Evolutionary conservation across 1,284 basidiomycete genomes (phyloP).

Genomic region (Waitea zeae): DNA sequence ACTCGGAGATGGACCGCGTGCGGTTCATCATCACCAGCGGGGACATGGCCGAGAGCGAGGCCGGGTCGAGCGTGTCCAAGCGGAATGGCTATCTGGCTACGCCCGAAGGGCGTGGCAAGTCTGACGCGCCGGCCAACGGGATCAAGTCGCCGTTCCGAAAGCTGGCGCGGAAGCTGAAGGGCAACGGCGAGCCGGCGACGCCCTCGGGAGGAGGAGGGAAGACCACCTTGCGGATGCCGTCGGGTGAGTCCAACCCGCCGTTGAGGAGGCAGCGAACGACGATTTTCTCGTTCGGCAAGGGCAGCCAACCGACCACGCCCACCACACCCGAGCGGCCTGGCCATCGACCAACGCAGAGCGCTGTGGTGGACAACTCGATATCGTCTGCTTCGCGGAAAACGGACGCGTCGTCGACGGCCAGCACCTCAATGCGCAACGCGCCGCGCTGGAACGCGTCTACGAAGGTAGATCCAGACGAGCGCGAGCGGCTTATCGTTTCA

Average conservation of each 20-base stretch:
- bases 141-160: constrained; percentile 67
- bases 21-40: constrained; percentile 38
- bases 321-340: constrained; percentile 35
- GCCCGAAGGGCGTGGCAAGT: too few relatives aligned
- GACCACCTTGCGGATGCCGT: constrained; percentile 21
- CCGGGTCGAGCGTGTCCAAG: constrained; percentile 37
- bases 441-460: constrained; percentile 66
- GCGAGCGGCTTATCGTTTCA: not conserved
- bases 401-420: too few relatives aligned
- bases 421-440: constrained; percentile 24
- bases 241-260: constrained; percentile 33
- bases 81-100: constrained; percentile 45
- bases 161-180: constrained; percentile 49
- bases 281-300: constrained; percentile 28
- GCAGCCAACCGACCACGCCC: constrained; percentile 23
- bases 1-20: constrained; percentile 64
- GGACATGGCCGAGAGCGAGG: constrained; percentile 44
- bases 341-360: constrained; percentile 53
- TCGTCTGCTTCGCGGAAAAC: too few relatives aligned
- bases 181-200: not conserved
- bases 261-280: constrained; percentile 41
- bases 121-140: constrained; percentile 38
- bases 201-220: constrained; percentile 32
- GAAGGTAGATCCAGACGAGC: constrained; percentile 20
- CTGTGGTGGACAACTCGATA: constrained; percentile 55